Base-by-base conservation (phyloP, 2,329 filamentous ascomycete genomes). In the Aspergillus japonicus region DNA sequence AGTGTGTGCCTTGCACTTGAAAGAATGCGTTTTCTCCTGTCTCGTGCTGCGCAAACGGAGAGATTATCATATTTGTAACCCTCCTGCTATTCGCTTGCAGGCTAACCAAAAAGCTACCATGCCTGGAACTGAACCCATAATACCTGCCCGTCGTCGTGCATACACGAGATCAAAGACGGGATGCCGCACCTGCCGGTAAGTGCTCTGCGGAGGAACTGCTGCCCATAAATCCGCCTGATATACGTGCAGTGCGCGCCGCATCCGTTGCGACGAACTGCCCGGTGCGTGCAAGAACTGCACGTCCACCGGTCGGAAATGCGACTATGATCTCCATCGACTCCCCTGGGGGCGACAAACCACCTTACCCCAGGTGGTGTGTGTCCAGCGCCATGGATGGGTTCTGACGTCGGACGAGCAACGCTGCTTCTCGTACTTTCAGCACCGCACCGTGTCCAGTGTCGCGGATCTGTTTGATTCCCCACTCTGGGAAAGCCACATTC, bases 101-200 rank as follows among this genome's bases (percentile, higher is more conserved):
- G 26, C 26, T 8, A 29, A 5, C 26, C 8, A 16, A 16, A 16
- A 12, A 35, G 33, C 33, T 35, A 47, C 44, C 35, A 29, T 47
- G 47, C 23, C 47, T 19, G 21, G 29, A 5, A 35, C 33, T 35
- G 33, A 35, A 10, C 3, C 4, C 14, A 16, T 4, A 35, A 5
- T 16, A 12, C 33, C 33, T 10, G 4, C 4, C 11, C 14, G 11
- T 5, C 33, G 33, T 16, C 33, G 11, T 16, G 4, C 33, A 35
- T 35, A 35, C 4, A 35, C 33, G 33, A 12, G 47, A 26, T 49
- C 47, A 5, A 21, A 10, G 21, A 47, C 23, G 2, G 53, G 53
- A 26, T 55, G 53, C 24, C 53, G 53, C 21, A 44, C 53, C 35
- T 55, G 53, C 23, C 39, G 53, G 53, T 55, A 23, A 55, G 53